Evolutionary conservation across 805 yeast species (phyloP).

Genomic region (Candida endomychidarum): DNA sequence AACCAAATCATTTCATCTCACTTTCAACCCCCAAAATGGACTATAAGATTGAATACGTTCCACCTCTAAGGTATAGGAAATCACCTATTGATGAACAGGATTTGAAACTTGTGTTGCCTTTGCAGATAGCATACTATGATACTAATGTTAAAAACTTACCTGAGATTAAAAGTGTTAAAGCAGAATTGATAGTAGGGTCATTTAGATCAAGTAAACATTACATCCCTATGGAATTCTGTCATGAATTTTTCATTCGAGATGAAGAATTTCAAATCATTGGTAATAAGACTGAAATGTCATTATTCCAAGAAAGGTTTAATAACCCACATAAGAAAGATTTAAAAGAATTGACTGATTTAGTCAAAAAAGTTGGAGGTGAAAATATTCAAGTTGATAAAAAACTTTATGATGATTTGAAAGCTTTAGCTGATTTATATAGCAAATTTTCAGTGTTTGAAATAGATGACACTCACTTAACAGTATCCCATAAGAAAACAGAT

Average conservation of each 20-base stretch:
- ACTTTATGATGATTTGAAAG: conserved; percentile 35
- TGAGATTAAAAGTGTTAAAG: conserved; percentile 31
- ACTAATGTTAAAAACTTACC: conserved; percentile 21
- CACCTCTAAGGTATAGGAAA: conserved; percentile 31
- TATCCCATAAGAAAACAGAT: conserved; percentile 5
- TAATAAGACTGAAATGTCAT: conserved; percentile 24
- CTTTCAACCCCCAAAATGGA: conserved; percentile 35
- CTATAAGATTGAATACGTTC: conserved; percentile 29
- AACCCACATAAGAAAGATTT: conserved; percentile 26
- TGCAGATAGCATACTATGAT: conserved; percentile 28
- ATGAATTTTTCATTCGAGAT: conserved; percentile 39
- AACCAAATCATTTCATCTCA: conserved; percentile 28
- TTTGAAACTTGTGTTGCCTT: conserved; percentile 25
- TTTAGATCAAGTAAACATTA: conserved; percentile 32
- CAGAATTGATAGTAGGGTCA: conserved; percentile 38
- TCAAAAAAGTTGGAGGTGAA: conserved; percentile 36
- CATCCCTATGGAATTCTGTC: conserved; percentile 41
- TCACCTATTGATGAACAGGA: conserved; percentile 16
- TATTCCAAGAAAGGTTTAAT: conserved; percentile 35
- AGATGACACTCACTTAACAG: background rate
- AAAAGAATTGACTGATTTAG: conserved; percentile 25
- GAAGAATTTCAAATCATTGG: conserved; percentile 27
- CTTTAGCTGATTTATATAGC: conserved; percentile 32
- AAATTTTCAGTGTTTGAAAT: conserved; percentile 33
- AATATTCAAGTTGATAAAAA: conserved; percentile 33